Percentiles rank a stretch among this genome's conserved stretches.
Conservation (phyloP, 179 eudicot species). For the Corrigiola litoralis region DNA sequence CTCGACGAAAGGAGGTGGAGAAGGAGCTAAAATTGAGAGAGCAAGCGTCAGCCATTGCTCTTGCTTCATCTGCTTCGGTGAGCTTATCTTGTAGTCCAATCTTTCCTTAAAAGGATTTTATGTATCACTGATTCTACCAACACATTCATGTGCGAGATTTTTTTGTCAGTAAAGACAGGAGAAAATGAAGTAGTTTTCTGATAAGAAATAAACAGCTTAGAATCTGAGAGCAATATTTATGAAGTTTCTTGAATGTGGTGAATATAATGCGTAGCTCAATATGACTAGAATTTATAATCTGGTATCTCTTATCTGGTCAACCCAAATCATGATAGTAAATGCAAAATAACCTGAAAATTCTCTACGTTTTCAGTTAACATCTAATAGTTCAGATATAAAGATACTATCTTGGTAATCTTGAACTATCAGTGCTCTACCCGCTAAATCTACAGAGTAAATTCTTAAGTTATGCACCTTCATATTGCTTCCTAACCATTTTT, state of each 20-base stretch:
- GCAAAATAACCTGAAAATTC: no score
- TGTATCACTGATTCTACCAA: neutral
- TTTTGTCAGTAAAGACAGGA: neutral
- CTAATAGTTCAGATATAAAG: neutral
- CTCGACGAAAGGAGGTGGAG: conserved; percentile 82
- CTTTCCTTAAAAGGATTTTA: conserved; percentile 1
- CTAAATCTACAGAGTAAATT: neutral
- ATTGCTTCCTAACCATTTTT: neutral
- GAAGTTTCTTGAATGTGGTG: no score
- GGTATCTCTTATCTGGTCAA: no score
- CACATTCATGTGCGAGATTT: neutral
- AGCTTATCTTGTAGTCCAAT: conserved; percentile 17
- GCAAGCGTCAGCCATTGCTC: conserved; percentile 69
- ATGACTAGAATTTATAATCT: no score
- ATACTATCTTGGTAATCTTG: neutral
- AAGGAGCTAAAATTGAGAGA: conserved; percentile 88
- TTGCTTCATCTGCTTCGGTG: conserved; percentile 67
- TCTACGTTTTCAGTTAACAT: no score
- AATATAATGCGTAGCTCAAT: no score
- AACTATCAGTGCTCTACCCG: neutral
- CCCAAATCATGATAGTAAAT: no score
- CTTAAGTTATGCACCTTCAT: conserved; percentile 4
- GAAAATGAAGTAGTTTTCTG: neutral
- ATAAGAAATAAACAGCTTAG: no score
- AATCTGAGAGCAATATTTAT: no score